These are phyloP conservation scores for Pichia sp. DNA, from an alignment of 1,139 yeast genomes.

Conservation along the genomic window DNA sequence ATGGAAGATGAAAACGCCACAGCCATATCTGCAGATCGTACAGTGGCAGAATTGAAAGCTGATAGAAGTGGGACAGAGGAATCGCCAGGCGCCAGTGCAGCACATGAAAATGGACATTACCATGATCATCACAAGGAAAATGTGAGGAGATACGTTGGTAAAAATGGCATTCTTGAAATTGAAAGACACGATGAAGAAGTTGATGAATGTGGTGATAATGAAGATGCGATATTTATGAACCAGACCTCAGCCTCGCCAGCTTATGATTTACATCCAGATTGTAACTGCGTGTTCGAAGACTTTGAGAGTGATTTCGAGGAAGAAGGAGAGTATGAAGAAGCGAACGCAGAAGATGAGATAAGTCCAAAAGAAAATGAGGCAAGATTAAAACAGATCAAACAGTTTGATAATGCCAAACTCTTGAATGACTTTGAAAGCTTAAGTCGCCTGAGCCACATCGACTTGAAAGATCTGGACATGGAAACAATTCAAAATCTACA, in stretches of 20 bases:
- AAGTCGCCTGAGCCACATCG: background rate
- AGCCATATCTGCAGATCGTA: background rate
- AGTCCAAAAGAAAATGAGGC: constrained; percentile 13
- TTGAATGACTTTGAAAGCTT: constrained; percentile 1
- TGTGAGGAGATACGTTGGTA: constrained; percentile 15
- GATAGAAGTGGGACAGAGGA: constrained; percentile 22
- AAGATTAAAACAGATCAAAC: constrained; percentile 2
- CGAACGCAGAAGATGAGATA: constrained; percentile 11
- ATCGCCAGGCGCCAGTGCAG: background rate
- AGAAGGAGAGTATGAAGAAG: constrained; percentile 16
- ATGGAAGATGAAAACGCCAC: constrained; percentile 16
- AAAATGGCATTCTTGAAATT: constrained; percentile 11
- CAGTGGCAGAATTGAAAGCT: constrained; percentile 26
- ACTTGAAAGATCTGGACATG: constrained; percentile 4
- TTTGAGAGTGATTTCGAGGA: constrained; percentile 21
- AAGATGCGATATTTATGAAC: constrained; percentile 12
- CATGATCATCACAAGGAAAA: constrained; percentile 13
- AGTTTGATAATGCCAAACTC: constrained; percentile 1
- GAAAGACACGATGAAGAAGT: constrained; percentile 9
- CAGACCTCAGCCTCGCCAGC: constrained; percentile 11
- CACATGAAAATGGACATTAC: constrained; percentile 2
- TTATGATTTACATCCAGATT: constrained; percentile 29
- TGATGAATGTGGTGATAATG: background rate
- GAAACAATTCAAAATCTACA: constrained; percentile 7
- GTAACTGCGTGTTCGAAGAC: constrained; percentile 26